Base-by-base conservation (phyloP, 2,329 filamentous ascomycete species). In the Septoria linicola region DNA sequence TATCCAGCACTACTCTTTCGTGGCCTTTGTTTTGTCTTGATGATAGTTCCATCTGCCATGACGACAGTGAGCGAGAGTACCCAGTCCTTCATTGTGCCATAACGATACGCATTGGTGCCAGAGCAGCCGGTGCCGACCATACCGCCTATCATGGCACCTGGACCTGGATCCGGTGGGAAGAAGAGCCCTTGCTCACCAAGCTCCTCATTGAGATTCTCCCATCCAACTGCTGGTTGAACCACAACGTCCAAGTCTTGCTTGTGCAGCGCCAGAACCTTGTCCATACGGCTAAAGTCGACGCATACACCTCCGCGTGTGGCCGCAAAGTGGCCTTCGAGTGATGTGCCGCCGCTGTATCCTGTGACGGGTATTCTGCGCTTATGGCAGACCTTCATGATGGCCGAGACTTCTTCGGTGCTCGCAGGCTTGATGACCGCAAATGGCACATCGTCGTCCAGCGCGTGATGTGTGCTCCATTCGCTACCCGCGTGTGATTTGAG, bases 31-130 rank as follows among this genome's bases (percentile, higher is more conserved):
- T 88, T 80, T 8, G 91, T 96, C 76, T 91, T 92, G 72, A 96
- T 85, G 44, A 96, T 72, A 1, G 90, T 95, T 42, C 90, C 90
- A 69, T 96, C 91, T 14, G 90, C 90, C 63, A 96, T 78, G 8
- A 96, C 90, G 3, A 95, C 88, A 0, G 90, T 96, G 59, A 96
- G 72, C 47, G 82, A 87, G 17, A 95, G 73, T 10, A 96, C 91
- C 90, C 90, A 96, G 67, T 96, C 90, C 57, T 88, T 84, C 89
- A 96, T 96, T 2, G 90, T 96, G 56, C 90, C 91, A 69, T 95
- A 96, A 51, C 90, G 80, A 73, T 95, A 95, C 13, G 90, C 85
- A 68, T 96, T 96, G 11, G 90, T 96, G 53, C 90, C 90, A 13
- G 69, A 83, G 70, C 85, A 88, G 46, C 84, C 85, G 1, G 87